Evolutionary conservation across 169 alveolate species (phyloP).

Genomic region (Eimeria tenella): DNA sequence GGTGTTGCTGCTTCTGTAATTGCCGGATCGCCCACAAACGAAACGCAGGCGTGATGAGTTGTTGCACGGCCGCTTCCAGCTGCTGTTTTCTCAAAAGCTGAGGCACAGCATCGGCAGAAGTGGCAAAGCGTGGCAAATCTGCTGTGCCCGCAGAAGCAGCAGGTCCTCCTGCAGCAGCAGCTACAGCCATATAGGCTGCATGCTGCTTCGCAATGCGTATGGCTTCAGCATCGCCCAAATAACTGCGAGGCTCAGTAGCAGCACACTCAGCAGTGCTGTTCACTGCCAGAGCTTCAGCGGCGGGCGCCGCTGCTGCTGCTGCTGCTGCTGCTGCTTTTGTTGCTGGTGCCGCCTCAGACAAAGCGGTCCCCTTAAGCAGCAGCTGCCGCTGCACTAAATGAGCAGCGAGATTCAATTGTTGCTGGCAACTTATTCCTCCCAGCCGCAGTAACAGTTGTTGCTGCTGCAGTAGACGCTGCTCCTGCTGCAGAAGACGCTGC

Average conservation of each 20-base stretch:
- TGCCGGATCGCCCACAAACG: constrained; percentile 40
- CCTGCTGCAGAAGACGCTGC: constrained; percentile 7
- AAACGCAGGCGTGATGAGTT: constrained; percentile 25
- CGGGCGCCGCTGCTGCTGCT: not conserved
- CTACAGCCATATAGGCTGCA: constrained; percentile 46
- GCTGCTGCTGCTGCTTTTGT: constrained; percentile 24
- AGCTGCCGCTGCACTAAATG: constrained; percentile 60
- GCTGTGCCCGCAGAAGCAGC: not conserved
- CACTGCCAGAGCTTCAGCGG: not conserved
- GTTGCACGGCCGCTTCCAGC: constrained; percentile 38
- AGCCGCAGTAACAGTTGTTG: constrained; percentile 60
- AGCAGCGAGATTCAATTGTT: constrained; percentile 16
- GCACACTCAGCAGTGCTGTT: not conserved
- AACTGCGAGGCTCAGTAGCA: not conserved
- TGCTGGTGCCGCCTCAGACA: not conserved
- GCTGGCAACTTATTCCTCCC: not conserved
- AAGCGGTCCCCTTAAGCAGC: constrained; percentile 8
- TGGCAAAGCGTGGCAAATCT: constrained; percentile 4
- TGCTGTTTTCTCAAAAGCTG: constrained; percentile 5
- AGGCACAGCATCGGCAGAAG: constrained; percentile 23
- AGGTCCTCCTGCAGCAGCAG: constrained; percentile 23
- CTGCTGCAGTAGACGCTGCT: constrained; percentile 51
- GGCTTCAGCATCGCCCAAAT: constrained; percentile 1
- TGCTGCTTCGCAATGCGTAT: constrained; percentile 61
- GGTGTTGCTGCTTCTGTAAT: constrained; percentile 41